phyloP scores from a whole-genome alignment of 78 protist species.

The Polysphondylium violaceum region DNA sequence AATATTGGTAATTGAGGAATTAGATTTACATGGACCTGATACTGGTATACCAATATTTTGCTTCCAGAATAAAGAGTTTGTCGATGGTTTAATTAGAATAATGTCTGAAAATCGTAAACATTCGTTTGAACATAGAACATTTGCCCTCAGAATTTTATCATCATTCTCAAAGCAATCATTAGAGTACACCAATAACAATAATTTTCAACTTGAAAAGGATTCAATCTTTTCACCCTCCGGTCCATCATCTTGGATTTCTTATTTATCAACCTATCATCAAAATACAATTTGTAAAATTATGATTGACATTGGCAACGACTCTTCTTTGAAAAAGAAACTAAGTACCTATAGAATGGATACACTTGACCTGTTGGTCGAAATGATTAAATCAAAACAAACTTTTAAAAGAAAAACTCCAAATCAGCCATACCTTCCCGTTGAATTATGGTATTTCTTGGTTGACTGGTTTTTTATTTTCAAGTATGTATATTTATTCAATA shows the following conservation, averaged over 20 bases:
- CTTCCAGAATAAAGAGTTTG: conserved; percentile 52
- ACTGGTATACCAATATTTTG: conserved; percentile 25
- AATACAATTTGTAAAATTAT: conserved; percentile 16
- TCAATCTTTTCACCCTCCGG: conserved; percentile 46
- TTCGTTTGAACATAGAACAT: conserved; percentile 16
- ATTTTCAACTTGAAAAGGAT: conserved; percentile 57
- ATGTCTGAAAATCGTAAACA: conserved; percentile 22
- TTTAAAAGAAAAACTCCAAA: conserved; percentile 29
- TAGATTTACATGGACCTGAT: conserved; percentile 73
- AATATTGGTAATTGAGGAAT: conserved; percentile 37
- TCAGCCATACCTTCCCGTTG: conserved; percentile 42
- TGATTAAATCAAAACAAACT: conserved; percentile 14
- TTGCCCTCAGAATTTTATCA: background rate
- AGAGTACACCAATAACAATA: conserved; percentile 24
- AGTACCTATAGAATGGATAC: conserved; percentile 30
- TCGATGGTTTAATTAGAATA: conserved; percentile 10
- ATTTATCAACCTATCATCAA: conserved; percentile 39
- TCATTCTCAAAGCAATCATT: background rate
- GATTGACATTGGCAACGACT: conserved; percentile 42
- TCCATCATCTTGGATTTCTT: conserved; percentile 22
- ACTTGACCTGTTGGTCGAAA: conserved; percentile 14
- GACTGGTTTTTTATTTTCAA: conserved; percentile 73
- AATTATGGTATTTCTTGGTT: conserved; percentile 49
- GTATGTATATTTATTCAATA: background rate
- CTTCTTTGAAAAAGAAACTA: conserved; percentile 23